Conservation (phyloP, 768 basidiomycete genomes). For the Floccularia luteovirens region DNA sequence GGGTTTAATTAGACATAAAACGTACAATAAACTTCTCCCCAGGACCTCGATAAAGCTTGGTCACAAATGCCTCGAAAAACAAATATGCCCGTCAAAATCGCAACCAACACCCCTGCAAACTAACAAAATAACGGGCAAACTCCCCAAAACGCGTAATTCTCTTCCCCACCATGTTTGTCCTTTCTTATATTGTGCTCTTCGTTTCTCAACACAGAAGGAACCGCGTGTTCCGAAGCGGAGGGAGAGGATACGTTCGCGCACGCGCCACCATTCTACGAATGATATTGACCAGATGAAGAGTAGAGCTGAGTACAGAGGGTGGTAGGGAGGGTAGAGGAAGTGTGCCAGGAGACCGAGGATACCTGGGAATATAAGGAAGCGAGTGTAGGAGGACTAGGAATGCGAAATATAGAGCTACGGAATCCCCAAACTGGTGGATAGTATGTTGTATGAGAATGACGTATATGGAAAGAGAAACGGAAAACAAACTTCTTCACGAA, state of each 20-base stretch:
- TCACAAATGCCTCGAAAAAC: constrained; percentile 88
- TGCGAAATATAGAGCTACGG: constrained; percentile 81
- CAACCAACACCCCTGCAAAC: constrained; percentile 63
- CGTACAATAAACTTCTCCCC: constrained; percentile 73
- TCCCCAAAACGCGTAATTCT: constrained; percentile 59
- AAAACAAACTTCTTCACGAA: constrained; percentile 56
- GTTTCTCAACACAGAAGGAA: constrained; percentile 69
- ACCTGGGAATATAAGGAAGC: constrained; percentile 72
- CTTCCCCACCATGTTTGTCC: constrained; percentile 68
- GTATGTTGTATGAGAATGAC: neutral
- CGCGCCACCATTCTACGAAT: constrained; percentile 91
- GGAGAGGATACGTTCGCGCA: constrained; percentile 78
- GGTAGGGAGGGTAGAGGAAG: constrained; percentile 66
- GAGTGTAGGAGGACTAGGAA: constrained; percentile 84
- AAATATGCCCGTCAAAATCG: constrained; percentile 75
- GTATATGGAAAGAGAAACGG: neutral
- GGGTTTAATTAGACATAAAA: constrained; percentile 6
- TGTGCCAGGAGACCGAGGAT: constrained; percentile 62
- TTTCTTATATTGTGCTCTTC: constrained; percentile 49
- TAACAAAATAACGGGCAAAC: constrained; percentile 65
- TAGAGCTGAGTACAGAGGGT: constrained; percentile 65
- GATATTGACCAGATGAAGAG: constrained; percentile 78
- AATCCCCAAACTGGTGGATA: constrained; percentile 57
- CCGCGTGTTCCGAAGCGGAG: constrained; percentile 78
- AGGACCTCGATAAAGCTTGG: constrained; percentile 82